These are phyloP conservation scores for Rhizoclosmatium globosum DNA, from an alignment of 192 early-diverging fungal species.

Conservation along the genomic window DNA sequence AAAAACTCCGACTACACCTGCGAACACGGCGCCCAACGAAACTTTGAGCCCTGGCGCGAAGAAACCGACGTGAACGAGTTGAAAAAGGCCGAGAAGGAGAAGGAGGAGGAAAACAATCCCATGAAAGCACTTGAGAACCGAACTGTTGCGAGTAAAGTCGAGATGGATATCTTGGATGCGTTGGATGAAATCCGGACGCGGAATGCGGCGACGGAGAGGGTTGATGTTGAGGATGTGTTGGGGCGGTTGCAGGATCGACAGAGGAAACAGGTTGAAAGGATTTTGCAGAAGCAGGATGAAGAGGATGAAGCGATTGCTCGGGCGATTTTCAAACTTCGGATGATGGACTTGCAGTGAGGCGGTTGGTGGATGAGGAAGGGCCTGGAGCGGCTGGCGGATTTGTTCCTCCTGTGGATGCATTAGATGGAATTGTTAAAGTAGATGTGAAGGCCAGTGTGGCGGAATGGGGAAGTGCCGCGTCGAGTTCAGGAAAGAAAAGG, in stretches of 20 bases:
- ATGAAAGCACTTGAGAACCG: conserved; percentile 95
- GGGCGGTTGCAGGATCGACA: conserved; percentile 56
- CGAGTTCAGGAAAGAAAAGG: background rate
- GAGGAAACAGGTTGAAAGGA: conserved; percentile 66
- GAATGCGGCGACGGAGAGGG: conserved; percentile 85
- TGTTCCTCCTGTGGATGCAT: background rate
- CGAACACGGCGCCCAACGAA: conserved; percentile 90
- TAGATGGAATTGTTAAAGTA: background rate
- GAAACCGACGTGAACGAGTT: conserved; percentile 67
- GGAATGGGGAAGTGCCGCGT: background rate
- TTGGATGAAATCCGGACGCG: conserved; percentile 92
- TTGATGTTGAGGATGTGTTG: conserved; percentile 72
- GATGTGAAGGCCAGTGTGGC: background rate
- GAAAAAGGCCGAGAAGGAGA: conserved; percentile 62
- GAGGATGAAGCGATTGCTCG: conserved; percentile 72
- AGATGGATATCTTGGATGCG: conserved; percentile 98
- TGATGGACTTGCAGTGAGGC: conserved; percentile 67
- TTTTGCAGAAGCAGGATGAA: conserved; percentile 61
- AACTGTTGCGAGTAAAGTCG: conserved; percentile 90
- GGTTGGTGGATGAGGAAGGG: conserved; percentile 59
- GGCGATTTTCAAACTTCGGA: conserved; percentile 69
- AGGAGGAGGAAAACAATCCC: conserved; percentile 91
- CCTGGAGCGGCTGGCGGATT: background rate
- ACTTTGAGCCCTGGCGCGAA: conserved; percentile 95
- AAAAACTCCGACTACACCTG: conserved; percentile 94